Conservation (phyloP, 1,139 yeast species). For the Blastobotrys malaysiensis region DNA sequence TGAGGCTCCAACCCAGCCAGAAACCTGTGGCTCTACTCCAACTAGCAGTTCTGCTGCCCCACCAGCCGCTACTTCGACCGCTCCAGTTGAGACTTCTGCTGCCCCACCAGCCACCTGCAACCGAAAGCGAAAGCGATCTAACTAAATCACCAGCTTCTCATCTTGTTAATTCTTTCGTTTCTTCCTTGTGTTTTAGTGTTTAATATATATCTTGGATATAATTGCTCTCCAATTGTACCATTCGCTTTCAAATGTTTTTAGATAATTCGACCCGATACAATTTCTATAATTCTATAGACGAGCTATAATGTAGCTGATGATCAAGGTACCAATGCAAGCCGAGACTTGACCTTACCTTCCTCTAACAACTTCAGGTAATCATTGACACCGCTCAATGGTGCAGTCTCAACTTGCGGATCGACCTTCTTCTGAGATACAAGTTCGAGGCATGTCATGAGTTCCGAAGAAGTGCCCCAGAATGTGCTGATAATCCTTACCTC, state of each 20-base stretch:
- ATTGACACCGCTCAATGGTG: slow-evolving; percentile 38
- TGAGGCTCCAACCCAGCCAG: slow-evolving; percentile 9
- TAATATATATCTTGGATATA: no score
- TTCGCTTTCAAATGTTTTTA: no score
- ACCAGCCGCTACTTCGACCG: not conserved
- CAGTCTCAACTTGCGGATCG: slow-evolving; percentile 37
- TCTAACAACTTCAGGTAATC: slow-evolving; percentile 36
- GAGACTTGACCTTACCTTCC: slow-evolving; percentile 41
- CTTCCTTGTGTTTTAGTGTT: no score
- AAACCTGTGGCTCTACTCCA: slow-evolving; percentile 3
- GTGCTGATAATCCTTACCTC: slow-evolving; percentile 41
- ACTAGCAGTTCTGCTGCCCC: no score
- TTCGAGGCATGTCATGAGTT: slow-evolving; percentile 42
- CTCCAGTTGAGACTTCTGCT: no score
- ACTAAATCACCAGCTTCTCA: no score
- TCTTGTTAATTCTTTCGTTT: no score
- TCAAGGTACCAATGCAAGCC: slow-evolving; percentile 37
- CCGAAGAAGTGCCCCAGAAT: slow-evolving; percentile 46
- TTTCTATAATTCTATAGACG: no score
- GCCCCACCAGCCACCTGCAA: no score
- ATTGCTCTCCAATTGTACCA: no score
- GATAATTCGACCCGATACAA: no score
- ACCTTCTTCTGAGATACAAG: slow-evolving; percentile 43
- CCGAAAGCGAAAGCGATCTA: no score
- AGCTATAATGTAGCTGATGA: not conserved